Evolutionary conservation across 2,329 filamentous ascomycete genomes (phyloP).

Genomic region (Fusarium virguliforme): DNA sequence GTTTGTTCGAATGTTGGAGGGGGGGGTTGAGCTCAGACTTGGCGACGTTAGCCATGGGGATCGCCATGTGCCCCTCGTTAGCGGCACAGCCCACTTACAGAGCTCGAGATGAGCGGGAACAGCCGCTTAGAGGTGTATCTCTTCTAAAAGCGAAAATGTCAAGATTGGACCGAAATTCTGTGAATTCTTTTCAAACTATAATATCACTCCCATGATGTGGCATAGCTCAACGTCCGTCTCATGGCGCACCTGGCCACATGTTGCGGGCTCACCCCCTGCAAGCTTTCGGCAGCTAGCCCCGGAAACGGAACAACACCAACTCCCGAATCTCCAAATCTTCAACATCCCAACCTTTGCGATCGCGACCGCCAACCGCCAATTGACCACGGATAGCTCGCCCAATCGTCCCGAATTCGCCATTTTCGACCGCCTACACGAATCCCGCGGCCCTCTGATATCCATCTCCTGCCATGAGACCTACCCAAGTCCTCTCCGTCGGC

Average conservation of each 20-base stretch:
- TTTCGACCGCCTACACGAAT: constrained; percentile 13
- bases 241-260: constrained; percentile 16
- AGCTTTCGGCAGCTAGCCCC: constrained; percentile 37
- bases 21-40: constrained; percentile 33
- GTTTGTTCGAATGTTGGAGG: constrained; percentile 36
- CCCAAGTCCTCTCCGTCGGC: constrained; percentile 75
- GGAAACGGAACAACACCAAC: constrained; percentile 54
- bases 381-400: constrained; percentile 29
- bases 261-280: constrained; percentile 37
- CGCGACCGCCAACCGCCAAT: constrained; percentile 17
- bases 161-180: neutral
- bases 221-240: constrained; percentile 1
- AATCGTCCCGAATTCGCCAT: constrained; percentile 20
- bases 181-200: neutral
- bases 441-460: neutral
- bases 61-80: constrained; percentile 50
- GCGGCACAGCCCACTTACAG: constrained; percentile 47
- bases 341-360: constrained; percentile 35
- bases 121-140: neutral
- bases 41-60: constrained; percentile 45
- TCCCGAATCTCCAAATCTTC: constrained; percentile 46
- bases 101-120: constrained; percentile 26
- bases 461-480: constrained; percentile 73
- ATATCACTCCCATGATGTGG: constrained; percentile 11
- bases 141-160: neutral